Evolutionary conservation across 768 basidiomycete genomes (phyloP).

Genomic region (Ramaria sp.): DNA sequence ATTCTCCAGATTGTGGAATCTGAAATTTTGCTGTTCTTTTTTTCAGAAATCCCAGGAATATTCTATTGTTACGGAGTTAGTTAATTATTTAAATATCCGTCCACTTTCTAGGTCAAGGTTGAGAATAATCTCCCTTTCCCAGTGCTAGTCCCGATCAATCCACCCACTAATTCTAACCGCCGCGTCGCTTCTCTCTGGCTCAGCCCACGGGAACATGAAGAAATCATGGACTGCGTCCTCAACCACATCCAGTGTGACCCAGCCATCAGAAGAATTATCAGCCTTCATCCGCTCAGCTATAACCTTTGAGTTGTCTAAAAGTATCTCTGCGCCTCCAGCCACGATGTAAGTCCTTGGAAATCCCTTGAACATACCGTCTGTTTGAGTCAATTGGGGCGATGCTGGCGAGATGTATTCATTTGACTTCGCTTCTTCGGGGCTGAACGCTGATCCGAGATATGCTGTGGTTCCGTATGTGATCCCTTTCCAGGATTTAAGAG

Average conservation of each 20-base stretch:
- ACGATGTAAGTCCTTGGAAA: slow-evolving; percentile 55
- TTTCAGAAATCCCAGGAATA: no score
- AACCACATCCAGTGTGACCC: neutral
- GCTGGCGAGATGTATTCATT: slow-evolving; percentile 2
- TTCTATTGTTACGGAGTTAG: no score
- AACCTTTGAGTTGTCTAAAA: slow-evolving; percentile 38
- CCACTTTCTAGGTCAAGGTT: no score
- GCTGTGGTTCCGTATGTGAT: neutral
- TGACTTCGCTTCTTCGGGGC: neutral
- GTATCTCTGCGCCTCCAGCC: slow-evolving; percentile 43
- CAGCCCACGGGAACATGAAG: neutral
- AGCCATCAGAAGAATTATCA: slow-evolving; percentile 19
- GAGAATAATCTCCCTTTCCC: no score
- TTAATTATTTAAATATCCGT: no score
- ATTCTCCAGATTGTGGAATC: no score
- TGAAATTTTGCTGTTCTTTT: no score
- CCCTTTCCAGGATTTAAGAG: neutral
- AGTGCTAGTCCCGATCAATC: neutral
- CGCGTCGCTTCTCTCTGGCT: neutral
- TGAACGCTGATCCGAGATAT: neutral
- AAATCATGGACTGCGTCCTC: neutral
- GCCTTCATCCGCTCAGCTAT: slow-evolving; percentile 36
- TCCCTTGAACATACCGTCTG: slow-evolving; percentile 32
- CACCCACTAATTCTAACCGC: neutral
- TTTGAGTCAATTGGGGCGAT: neutral